These are phyloP conservation scores for Rosa persica DNA, from an alignment of 306 rosid species.

Conservation along the genomic window DNA sequence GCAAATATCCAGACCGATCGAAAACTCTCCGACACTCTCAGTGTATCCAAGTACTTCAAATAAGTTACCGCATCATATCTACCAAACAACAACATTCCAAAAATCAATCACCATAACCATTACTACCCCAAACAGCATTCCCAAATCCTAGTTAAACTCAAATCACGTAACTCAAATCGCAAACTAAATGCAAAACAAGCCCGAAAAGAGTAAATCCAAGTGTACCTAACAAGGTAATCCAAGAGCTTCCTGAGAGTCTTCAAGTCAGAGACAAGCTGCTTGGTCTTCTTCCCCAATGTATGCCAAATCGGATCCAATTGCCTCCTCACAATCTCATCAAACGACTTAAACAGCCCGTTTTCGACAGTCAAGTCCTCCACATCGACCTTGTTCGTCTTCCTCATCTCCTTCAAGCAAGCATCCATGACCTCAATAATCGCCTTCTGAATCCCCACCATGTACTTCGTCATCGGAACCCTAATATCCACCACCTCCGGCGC, in stretches of 20 bases:
- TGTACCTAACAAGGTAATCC: conserved; percentile 87
- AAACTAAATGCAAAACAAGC: background rate
- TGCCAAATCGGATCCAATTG: conserved; percentile 99
- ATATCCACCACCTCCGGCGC: conserved; percentile 87
- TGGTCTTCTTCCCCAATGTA: conserved; percentile 85
- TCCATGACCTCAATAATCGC: conserved; percentile 90
- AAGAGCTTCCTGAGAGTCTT: conserved; percentile 84
- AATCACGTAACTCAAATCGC: background rate
- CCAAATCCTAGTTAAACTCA: background rate
- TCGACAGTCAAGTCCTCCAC: conserved; percentile 88
- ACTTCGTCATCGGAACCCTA: conserved; percentile 73
- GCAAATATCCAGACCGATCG: conserved; percentile 97
- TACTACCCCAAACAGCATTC: background rate
- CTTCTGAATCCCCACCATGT: conserved; percentile 82
- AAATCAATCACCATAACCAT: conserved; percentile 21
- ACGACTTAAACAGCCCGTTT: conserved; percentile 88
- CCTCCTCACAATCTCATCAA: conserved; percentile 92
- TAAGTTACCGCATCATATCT: conserved; percentile 93
- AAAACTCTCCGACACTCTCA: conserved; percentile 88
- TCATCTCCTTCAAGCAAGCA: conserved; percentile 93
- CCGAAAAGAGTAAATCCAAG: background rate
- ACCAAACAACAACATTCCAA: conserved; percentile 32
- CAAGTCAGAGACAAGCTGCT: conserved; percentile 88
- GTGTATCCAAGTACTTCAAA: conserved; percentile 93
- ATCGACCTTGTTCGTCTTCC: conserved; percentile 92